A percentile compares a stretch with the other conserved stretches of the same genome.
Conservation (phyloP, 306 rosid species). For the Rosa multiflora region DNA sequence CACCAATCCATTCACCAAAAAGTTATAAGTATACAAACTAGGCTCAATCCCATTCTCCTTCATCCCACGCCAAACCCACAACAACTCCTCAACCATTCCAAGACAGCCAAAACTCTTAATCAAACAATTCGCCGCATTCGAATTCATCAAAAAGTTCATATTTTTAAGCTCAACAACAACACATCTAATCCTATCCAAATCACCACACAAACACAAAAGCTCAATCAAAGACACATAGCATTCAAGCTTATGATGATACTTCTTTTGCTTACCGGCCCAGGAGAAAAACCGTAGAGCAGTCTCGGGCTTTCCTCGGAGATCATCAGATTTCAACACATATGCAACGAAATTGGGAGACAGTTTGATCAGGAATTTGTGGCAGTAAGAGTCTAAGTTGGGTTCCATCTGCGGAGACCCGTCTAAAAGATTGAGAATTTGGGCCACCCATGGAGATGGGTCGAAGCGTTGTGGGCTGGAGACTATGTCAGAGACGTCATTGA, state of each 20-base stretch:
- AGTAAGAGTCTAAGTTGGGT: constrained; percentile 55
- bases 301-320: constrained; percentile 38
- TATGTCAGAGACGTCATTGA: constrained; percentile 70
- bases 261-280: constrained; percentile 65
- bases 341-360: constrained; percentile 76
- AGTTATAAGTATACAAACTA: constrained; percentile 50
- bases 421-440: constrained; percentile 55
- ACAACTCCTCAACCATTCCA: constrained; percentile 71
- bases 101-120: constrained; percentile 55
- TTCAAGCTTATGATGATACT: constrained; percentile 58
- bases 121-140: constrained; percentile 53
- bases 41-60: constrained; percentile 64
- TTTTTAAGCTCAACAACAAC: constrained; percentile 39
- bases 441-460: constrained; percentile 74
- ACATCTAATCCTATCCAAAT: constrained; percentile 25
- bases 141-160: constrained; percentile 44
- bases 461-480: constrained; percentile 39
- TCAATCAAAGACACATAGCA: constrained; percentile 66
- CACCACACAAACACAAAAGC: constrained; percentile 33
- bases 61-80: constrained; percentile 86
- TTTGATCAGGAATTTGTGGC: constrained; percentile 51
- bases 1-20: constrained; percentile 71
- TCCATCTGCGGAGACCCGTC: constrained; percentile 69
- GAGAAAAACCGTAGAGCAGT: constrained; percentile 60
- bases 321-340: constrained; percentile 42